Evolutionary conservation across 768 basidiomycete species (phyloP).

Genomic region (Tricholomella constricta): DNA sequence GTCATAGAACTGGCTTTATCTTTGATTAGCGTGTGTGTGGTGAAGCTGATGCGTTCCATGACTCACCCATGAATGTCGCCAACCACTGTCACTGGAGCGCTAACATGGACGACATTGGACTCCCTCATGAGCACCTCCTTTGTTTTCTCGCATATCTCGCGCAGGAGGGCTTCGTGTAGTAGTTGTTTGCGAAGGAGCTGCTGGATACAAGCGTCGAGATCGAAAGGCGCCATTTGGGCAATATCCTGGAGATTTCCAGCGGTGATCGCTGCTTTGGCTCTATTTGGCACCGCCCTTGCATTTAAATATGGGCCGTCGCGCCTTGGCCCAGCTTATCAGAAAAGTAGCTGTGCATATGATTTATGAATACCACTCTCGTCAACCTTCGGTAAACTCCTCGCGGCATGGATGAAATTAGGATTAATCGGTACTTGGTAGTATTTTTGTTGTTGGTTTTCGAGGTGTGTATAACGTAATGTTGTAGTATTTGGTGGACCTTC

Average conservation of each 20-base stretch:
- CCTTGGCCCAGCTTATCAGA: no score
- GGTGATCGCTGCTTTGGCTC: constrained; percentile 36
- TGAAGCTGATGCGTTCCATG: constrained; percentile 15
- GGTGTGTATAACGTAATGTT: no score
- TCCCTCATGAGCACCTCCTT: constrained; percentile 99
- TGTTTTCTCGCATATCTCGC: constrained; percentile 99
- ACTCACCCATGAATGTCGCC: constrained; percentile 99
- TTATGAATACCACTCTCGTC: no score
- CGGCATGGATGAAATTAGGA: no score
- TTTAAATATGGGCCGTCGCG: no score
- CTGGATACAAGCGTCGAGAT: constrained; percentile 95
- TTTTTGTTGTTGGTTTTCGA: no score
- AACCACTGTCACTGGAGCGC: constrained; percentile 95
- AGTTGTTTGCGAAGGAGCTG: constrained; percentile 91
- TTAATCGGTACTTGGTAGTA: no score
- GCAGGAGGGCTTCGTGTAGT: constrained; percentile 88
- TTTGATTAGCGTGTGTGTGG: constrained; percentile 32
- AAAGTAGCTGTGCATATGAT: no score
- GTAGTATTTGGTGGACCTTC: no score
- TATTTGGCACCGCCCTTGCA: constrained; percentile 35
- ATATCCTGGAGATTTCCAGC: constrained; percentile 17
- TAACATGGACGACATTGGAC: constrained; percentile 97
- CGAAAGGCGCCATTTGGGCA: constrained; percentile 72
- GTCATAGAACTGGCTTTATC: constrained; percentile 96
- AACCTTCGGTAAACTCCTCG: no score